phyloP scores from a whole-genome alignment of 148 eudicot species.

The Agrostemma githago region DNA sequence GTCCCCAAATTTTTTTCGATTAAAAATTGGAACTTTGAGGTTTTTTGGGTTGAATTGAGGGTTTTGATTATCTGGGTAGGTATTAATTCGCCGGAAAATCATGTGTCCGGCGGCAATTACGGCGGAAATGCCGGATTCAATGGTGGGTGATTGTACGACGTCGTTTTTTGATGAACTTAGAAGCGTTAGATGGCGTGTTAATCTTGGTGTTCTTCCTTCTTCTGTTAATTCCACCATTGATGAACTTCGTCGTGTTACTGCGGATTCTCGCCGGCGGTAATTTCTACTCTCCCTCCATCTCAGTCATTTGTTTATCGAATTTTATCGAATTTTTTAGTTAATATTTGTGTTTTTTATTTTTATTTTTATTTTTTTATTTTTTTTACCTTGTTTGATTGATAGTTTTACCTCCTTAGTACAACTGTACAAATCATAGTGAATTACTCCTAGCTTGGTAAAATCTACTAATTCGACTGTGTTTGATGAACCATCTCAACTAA shows the following conservation, averaged over 20 bases:
- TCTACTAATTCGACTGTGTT: too few species aligned
- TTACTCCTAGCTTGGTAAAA: too few species aligned
- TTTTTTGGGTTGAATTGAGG: conserved; percentile 1
- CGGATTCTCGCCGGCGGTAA: conserved; percentile 67
- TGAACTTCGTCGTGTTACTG: conserved; percentile 63
- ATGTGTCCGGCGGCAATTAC: conserved; percentile 29
- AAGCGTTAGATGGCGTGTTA: conserved; percentile 64
- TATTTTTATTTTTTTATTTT: too few species aligned
- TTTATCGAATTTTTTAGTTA: too few species aligned
- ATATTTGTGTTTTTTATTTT: background rate
- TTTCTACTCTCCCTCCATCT: background rate
- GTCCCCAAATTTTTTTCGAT: background rate
- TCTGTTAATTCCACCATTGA: conserved; percentile 41
- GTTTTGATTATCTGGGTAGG: conserved; percentile 18
- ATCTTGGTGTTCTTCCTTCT: conserved; percentile 69
- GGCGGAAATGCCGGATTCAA: conserved; percentile 18
- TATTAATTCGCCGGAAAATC: conserved; percentile 5
- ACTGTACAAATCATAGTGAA: too few species aligned
- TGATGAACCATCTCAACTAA: too few species aligned
- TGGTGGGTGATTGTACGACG: conserved; percentile 14
- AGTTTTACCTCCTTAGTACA: too few species aligned
- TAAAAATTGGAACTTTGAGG: conserved; percentile 16
- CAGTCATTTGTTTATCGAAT: too few species aligned
- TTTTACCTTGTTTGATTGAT: background rate
- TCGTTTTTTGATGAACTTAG: conserved; percentile 45